Percentiles rank a stretch among this genome's conserved stretches.
These are phyloP conservation scores for Crithidia brevicula DNA, from an alignment of 208 protist genomes.

Conservation along the genomic window DNA sequence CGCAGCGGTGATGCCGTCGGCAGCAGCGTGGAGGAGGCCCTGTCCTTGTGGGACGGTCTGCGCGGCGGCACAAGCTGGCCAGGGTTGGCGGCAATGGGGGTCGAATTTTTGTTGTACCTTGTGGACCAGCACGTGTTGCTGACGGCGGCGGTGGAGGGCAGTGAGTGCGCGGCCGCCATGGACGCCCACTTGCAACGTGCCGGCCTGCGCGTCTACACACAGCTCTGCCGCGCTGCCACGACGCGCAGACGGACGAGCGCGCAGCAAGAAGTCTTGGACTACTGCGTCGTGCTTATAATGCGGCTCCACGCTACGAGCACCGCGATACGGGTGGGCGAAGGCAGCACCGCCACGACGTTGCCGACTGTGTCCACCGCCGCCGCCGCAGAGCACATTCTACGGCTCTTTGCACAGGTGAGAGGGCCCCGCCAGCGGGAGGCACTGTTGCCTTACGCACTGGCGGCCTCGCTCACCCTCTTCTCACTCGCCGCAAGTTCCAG, in stretches of 20 bases:
- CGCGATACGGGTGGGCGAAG: neutral
- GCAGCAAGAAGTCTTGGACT: constrained; percentile 22
- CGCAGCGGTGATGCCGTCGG: constrained; percentile 6
- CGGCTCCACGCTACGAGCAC: constrained; percentile 8
- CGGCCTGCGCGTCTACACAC: constrained; percentile 20
- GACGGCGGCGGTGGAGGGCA: neutral
- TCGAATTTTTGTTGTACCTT: constrained; percentile 44
- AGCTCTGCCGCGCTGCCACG: constrained; percentile 14
- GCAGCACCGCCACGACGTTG: neutral
- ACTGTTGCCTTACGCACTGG: constrained; percentile 38
- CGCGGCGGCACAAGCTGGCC: constrained; percentile 41
- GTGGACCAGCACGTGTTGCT: constrained; percentile 14
- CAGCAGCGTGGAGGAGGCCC: constrained; percentile 36
- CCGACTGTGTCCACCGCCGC: constrained; percentile 16
- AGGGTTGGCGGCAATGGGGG: constrained; percentile 39
- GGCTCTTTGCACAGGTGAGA: constrained; percentile 26
- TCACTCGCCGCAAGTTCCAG: constrained; percentile 15
- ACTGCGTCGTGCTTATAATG: constrained; percentile 21
- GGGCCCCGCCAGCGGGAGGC: constrained; percentile 8
- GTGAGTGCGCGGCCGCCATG: neutral
- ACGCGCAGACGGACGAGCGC: constrained; percentile 11
- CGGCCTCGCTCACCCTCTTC: constrained; percentile 27
- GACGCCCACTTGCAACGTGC: constrained; percentile 12
- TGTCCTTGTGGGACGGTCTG: constrained; percentile 44
- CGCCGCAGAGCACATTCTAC: constrained; percentile 25